phyloP scores from a whole-genome alignment of 2,329 filamentous ascomycete species.

The Microcyclospora tardicrescens region DNA sequence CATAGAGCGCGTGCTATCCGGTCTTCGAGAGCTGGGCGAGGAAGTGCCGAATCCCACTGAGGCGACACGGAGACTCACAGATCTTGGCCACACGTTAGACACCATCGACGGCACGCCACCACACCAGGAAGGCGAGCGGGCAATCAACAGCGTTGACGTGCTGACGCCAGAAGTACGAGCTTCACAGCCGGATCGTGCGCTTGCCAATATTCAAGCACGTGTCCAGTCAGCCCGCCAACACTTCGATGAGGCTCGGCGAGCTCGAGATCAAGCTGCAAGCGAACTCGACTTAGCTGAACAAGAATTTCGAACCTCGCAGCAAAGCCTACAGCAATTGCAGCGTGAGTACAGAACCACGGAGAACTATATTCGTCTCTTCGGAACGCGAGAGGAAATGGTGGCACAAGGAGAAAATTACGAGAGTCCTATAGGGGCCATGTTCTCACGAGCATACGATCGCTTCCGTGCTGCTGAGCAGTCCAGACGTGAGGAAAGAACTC shows the following conservation, averaged over 20 bases:
- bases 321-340: slow-evolving; percentile 20
- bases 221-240: slow-evolving; percentile 20
- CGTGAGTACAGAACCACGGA: slow-evolving; percentile 24
- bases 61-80: slow-evolving; percentile 16
- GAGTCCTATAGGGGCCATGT: slow-evolving; percentile 37
- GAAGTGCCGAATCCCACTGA: slow-evolving; percentile 20
- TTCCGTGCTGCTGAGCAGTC: slow-evolving; percentile 31
- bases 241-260: slow-evolving; percentile 19
- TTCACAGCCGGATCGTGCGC: slow-evolving; percentile 12
- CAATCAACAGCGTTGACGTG: slow-evolving; percentile 13
- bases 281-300: slow-evolving; percentile 23
- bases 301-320: slow-evolving; percentile 19
- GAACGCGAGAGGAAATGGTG: slow-evolving; percentile 34
- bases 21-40: slow-evolving; percentile 25
- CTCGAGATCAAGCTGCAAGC: slow-evolving; percentile 20
- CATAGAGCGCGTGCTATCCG: slow-evolving; percentile 25
- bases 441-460: slow-evolving; percentile 30
- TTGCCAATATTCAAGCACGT: slow-evolving; percentile 16
- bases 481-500: slow-evolving; percentile 20
- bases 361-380: slow-evolving; percentile 31
- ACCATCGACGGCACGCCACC: slow-evolving; percentile 12
- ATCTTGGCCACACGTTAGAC: slow-evolving; percentile 20
- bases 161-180: slow-evolving; percentile 5
- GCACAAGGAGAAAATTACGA: slow-evolving; percentile 34
- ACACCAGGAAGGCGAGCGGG: slow-evolving; percentile 10